Evolutionary conservation across 306 rosid genomes (phyloP).

Genomic region (Inga leiocalycina): DNA sequence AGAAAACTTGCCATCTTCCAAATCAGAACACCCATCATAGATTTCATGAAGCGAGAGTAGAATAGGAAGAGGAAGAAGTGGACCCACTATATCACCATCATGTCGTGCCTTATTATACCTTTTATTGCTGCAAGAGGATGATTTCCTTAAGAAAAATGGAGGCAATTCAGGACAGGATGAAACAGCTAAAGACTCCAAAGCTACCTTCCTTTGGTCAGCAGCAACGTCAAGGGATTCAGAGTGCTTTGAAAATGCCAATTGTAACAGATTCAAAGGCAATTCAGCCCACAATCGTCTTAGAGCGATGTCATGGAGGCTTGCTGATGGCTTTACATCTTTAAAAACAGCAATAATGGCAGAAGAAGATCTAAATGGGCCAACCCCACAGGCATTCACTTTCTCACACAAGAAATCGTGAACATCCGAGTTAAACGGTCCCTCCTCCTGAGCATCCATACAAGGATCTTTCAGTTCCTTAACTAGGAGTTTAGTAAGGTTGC

Average conservation of each 20-base stretch:
- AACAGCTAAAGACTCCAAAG: slow-evolving; percentile 57
- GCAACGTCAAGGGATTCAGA: slow-evolving; percentile 39
- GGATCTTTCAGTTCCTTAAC: slow-evolving; percentile 33
- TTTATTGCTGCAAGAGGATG: slow-evolving; percentile 45
- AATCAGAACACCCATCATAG: slow-evolving; percentile 41
- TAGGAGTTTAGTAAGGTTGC: slow-evolving; percentile 45
- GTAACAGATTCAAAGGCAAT: slow-evolving; percentile 60
- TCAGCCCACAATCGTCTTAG: slow-evolving; percentile 65
- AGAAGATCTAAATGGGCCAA: slow-evolving; percentile 49
- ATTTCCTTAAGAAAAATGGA: slow-evolving; percentile 65
- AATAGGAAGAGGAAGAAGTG: slow-evolving; percentile 69
- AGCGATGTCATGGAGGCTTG: slow-evolving; percentile 53
- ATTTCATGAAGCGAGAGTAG: slow-evolving; percentile 56
- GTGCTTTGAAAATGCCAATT: slow-evolving; percentile 54
- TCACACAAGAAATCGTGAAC: slow-evolving; percentile 60
- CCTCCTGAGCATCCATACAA: neutral
- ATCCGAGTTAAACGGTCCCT: slow-evolving; percentile 39
- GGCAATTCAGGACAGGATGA: slow-evolving; percentile 66
- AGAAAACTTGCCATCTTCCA: slow-evolving; percentile 47
- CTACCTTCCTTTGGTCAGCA: slow-evolving; percentile 34
- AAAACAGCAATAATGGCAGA: slow-evolving; percentile 52
- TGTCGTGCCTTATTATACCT: neutral
- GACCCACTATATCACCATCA: slow-evolving; percentile 61
- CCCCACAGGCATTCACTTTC: slow-evolving; percentile 59
- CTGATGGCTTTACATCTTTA: slow-evolving; percentile 38